phyloP scores from a whole-genome alignment of 768 basidiomycete species.

The Cubamyces lactineus region DNA sequence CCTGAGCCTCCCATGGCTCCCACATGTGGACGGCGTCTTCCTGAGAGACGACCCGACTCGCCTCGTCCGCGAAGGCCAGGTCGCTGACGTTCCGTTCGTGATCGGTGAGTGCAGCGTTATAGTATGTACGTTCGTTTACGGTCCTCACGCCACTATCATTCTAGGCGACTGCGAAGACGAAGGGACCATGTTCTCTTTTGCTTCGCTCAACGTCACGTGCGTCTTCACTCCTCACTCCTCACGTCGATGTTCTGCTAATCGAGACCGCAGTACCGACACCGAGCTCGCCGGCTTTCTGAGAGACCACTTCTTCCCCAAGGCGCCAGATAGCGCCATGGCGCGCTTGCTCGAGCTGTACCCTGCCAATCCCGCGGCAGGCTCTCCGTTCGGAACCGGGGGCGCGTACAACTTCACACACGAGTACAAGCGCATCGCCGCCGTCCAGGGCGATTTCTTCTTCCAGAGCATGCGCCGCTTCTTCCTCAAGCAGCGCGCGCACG shows the following conservation, averaged over 20 bases:
- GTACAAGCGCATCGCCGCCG: constrained; percentile 39
- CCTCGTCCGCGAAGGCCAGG: constrained; percentile 40
- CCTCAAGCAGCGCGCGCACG: constrained; percentile 24
- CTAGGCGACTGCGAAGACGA: constrained; percentile 29
- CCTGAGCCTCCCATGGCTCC: constrained; percentile 29
- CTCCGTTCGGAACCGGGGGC: constrained; percentile 53
- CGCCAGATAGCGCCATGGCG: constrained; percentile 17
- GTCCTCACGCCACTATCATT: neutral
- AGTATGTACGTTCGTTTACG: too few species aligned
- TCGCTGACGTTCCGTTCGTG: constrained; percentile 29
- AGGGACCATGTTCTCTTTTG: constrained; percentile 25
- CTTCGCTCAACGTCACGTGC: constrained; percentile 11
- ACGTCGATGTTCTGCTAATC: neutral
- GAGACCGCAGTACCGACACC: neutral
- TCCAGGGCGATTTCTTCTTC: constrained; percentile 42
- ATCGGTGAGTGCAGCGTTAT: constrained; percentile 14
- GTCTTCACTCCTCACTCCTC: neutral
- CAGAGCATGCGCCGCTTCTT: constrained; percentile 41
- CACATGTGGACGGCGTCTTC: constrained; percentile 33
- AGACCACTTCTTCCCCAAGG: constrained; percentile 20
- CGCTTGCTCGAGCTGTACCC: constrained; percentile 29
- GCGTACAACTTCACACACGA: constrained; percentile 48
- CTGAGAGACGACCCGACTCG: constrained; percentile 27
- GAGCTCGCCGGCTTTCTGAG: neutral
- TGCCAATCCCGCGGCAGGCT: constrained; percentile 46